A percentile compares a stretch with the other conserved stretches of the same genome.
These are phyloP conservation scores for Fusarium liriodendri DNA, from an alignment of 2,329 filamentous ascomycete genomes.

Conservation along the genomic window DNA sequence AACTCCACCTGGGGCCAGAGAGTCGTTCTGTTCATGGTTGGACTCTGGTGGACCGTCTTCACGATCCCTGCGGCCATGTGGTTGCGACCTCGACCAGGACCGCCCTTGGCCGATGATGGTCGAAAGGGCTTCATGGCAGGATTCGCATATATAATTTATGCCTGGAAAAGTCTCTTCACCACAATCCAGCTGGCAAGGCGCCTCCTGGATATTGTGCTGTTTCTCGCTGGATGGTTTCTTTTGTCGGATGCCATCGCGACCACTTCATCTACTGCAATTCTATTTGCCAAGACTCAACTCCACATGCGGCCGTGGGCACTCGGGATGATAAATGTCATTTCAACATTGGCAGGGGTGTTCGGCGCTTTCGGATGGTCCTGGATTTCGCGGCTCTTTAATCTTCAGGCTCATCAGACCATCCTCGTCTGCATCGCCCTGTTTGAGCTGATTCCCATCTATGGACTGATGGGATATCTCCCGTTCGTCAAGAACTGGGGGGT, in stretches of 20 bases:
- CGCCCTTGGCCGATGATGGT: slow-evolving; percentile 71
- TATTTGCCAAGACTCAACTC: slow-evolving; percentile 94
- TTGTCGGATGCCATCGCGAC: slow-evolving; percentile 95
- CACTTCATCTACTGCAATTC: slow-evolving; percentile 90
- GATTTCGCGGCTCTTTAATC: slow-evolving; percentile 75
- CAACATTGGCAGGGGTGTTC: slow-evolving; percentile 83
- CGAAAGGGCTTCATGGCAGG: slow-evolving; percentile 58
- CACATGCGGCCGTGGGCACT: slow-evolving; percentile 90
- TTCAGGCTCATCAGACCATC: slow-evolving; percentile 88
- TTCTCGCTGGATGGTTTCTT: slow-evolving; percentile 92
- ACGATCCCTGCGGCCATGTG: slow-evolving; percentile 89
- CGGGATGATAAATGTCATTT: slow-evolving; percentile 93
- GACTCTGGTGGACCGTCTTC: slow-evolving; percentile 93
- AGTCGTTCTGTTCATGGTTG: slow-evolving; percentile 87
- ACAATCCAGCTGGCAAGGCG: slow-evolving; percentile 81
- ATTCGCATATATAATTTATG: slow-evolving; percentile 79
- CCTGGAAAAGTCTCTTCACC: slow-evolving; percentile 87
- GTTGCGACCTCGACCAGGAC: slow-evolving; percentile 89
- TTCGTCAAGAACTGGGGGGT: slow-evolving; percentile 80
- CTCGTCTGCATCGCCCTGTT: slow-evolving; percentile 91
- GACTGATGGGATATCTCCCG: slow-evolving; percentile 87
- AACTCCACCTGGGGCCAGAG: slow-evolving; percentile 88
- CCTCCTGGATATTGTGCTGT: slow-evolving; percentile 79
- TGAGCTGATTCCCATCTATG: slow-evolving; percentile 92
- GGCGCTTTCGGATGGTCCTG: slow-evolving; percentile 92